Evolutionary conservation across 2,329 filamentous ascomycete species (phyloP), one percentile per base, ranked within the genome.

Genomic region (Neonectria faginata): DNA sequence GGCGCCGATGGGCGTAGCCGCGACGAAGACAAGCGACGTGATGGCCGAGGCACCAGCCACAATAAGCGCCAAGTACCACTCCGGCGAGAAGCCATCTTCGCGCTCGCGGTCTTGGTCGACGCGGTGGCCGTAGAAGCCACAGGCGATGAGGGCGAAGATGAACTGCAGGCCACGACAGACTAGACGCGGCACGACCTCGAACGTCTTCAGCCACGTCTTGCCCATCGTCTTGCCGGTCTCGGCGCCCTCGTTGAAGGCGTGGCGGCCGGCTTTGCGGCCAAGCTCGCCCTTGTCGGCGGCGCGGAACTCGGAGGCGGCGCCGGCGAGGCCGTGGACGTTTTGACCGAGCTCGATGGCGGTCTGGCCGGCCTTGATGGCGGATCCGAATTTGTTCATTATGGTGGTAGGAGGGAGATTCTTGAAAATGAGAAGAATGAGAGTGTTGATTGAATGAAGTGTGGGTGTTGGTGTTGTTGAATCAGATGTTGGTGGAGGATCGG

Each of bases 71-170:
- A 86, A 93, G 12, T 84, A 82, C 89, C 89, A 92, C 75, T 87
- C 86, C 0, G 84, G 76, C 0, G 80, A 76, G 73, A 87, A 83
- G 11, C 80, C 75, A n/a, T 73, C 67, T 57, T 75, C 76, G 41
- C 67, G 70, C 20, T 73, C 71, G 55, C 69, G 72, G 22, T 86
- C 85, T 6, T 77, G 73, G 64, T 83, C 76, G 64, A 83, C 78
- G 62, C 90, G 88, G 64, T 83, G 80, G 14, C 86, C 89, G 71
- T 92, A 94, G 60, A 94, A 85, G 25, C 89, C 92, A 60, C 88
- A 84, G 57, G 91, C 88, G 45, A 90, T 85, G 62, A 94, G 79
- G 50, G 87, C 91, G 72, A 92, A 84, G 73, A 92, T 79, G 74
- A 94, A 87, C 74, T 94, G 92, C 33, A 92, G 77, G 73, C 89